Evolutionary conservation across 2,329 filamentous ascomycete species (phyloP), one percentile per base, ranked within the genome.

Genomic region (Penicillium rolfsii): DNA sequence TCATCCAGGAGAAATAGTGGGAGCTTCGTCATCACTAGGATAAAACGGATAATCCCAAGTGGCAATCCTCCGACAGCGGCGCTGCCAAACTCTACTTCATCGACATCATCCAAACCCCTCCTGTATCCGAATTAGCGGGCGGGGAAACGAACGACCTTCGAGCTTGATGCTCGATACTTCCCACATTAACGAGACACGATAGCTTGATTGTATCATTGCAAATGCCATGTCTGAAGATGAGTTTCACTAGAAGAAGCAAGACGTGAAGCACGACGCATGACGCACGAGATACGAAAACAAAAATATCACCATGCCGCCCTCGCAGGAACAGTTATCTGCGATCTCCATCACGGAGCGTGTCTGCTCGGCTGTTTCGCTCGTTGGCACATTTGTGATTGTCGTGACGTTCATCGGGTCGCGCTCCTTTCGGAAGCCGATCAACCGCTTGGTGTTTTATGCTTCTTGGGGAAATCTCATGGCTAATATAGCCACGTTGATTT

Each of bases 381-480:
- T 89, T 1, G 91, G 90, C 59, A 90, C 88, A 46, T 67, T 88
- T 35, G 86, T 93, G 73, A 89, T 93, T 70, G 86, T 94, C 57
- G 68, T 81, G 58, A 93, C 90, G 3, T 95, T 93, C 71, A 77
- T 85, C 33, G 75, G 77, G n/a, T 91, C 88, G 35, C 83, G 82
- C 16, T 83, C 83, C 5, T 95, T 95, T 73, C 89, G 90, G 70
- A 94, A 93, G 71, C 90, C 91, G n/a, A 93, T 95, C 78, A 95
- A 95, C 71, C 84, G 91, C 19, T 82, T 96, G 0, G 88, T 94
- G 9, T 94, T 96, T 74, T 95, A 90, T 73, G 91, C 91, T 6
- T 90, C 89, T 0, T 89, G 91, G 71, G 91, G 91, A 8, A 96
- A 96, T 70, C 82, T 94, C 68, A 81, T 93, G 76, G 86, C 86